Base-by-base conservation (phyloP, 1,284 basidiomycete species). In the Sporisorium iseilematis-ciliati region DNA sequence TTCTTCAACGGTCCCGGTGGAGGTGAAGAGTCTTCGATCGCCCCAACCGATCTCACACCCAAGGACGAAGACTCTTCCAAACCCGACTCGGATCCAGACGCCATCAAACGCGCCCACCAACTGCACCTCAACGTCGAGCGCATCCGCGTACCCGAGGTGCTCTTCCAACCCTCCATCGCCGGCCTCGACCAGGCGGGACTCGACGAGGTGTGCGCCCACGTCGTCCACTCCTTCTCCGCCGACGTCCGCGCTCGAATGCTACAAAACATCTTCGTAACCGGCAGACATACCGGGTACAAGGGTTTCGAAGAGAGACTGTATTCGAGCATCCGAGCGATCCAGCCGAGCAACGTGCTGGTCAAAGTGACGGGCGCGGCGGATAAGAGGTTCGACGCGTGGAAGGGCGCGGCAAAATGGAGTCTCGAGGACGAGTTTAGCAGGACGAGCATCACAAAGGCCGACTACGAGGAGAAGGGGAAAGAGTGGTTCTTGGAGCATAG, bases 101-200 rank as follows among this genome's bases (percentile, higher is more conserved):
- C 86, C 63, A 64, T 87, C 6, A 90, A 91, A 88, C 92, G 91
- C 75, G 82, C 83, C 61, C 86, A 92, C 57, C 91, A 94, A 67
- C 90, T 98, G 51, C 95, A 98, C 80, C 87, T 99, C 50, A 97
- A 92, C 82, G 90, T 94, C n/a, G 97, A 99, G 87, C 88, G 95
- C 40, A 94, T 94, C 88, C 89, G 96, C 20, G 94, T 93, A 3
- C 94, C 93, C 65, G 97, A 99, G 86, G 90, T 94, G 0, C 94
- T 92, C 88, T 98, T 96, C 88, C 92, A 94, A 59, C 96, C 97
- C 0, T 88, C 88, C 14, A 95, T 97, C 89, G 95, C 95, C 3
- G 97, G 97, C 0, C 89, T 97, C 23, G 97, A 99, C 85, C 93
- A 92, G 21, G 96, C 97, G 0, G 97, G 97, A 0, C 85, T 99